Evolutionary conservation across 306 rosid species (phyloP).

Genomic region (Begonia fuchsioides): DNA sequence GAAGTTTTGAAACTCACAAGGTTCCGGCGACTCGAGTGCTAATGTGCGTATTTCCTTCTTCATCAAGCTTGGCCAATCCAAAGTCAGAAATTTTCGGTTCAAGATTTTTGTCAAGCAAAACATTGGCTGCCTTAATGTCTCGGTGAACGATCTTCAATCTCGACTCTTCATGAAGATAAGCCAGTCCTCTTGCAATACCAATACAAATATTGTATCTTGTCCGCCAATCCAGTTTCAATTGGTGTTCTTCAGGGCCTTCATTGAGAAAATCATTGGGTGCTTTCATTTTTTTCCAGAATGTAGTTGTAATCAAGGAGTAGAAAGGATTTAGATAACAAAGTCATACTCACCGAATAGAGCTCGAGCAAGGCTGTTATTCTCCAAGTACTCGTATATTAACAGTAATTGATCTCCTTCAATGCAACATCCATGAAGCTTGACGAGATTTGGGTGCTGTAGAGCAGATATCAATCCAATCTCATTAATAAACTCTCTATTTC

Average conservation of each 20-base stretch:
- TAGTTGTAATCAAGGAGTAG: too few relatives aligned
- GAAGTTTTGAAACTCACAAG: constrained; percentile 19
- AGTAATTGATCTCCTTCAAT: constrained; percentile 32
- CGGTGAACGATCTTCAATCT: constrained; percentile 64
- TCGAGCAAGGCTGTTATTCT: constrained; percentile 40
- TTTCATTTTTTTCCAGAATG: neutral
- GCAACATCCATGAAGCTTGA: constrained; percentile 39
- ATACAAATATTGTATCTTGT: constrained; percentile 51
- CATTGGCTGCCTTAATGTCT: constrained; percentile 70
- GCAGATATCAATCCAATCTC: constrained; percentile 48
- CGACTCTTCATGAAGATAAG: constrained; percentile 75
- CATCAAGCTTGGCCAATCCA: constrained; percentile 65
- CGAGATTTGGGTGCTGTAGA: constrained; percentile 39
- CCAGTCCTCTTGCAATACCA: constrained; percentile 59
- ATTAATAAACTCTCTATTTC: constrained; percentile 37
- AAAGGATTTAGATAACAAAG: neutral
- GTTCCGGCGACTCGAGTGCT: constrained; percentile 65
- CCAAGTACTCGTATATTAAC: constrained; percentile 40
- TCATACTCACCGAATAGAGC: constrained; percentile 29
- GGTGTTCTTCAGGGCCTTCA: constrained; percentile 6
- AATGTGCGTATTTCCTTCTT: constrained; percentile 51
- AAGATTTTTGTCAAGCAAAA: constrained; percentile 58
- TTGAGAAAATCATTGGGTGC: neutral
- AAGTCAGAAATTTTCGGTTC: constrained; percentile 61
- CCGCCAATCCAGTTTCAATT: constrained; percentile 34